phyloP scores from a whole-genome alignment of 1,139 yeast genomes.

The Saccharomyces hybrid region DNA sequence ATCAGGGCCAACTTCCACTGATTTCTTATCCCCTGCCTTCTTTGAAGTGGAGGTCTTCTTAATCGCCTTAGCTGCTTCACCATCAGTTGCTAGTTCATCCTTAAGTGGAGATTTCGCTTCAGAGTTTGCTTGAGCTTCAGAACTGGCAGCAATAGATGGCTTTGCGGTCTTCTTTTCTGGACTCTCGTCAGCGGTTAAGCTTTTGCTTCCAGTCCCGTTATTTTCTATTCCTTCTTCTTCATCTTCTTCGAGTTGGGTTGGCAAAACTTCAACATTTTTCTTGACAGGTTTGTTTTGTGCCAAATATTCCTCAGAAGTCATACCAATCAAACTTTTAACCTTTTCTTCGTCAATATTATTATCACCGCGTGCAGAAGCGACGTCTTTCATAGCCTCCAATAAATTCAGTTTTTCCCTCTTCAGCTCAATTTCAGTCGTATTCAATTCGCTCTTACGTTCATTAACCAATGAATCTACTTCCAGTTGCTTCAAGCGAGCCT shows the following conservation, averaged over 20 bases:
- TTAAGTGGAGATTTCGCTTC: neutral
- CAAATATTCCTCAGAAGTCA: conserved; percentile 22
- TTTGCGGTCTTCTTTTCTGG: conserved; percentile 31
- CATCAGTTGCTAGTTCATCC: neutral
- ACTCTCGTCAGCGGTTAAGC: conserved; percentile 1
- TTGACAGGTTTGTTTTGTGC: conserved; percentile 1
- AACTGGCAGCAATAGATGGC: conserved; percentile 35
- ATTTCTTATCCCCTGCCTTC: neutral
- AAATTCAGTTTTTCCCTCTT: conserved; percentile 14
- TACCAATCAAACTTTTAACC: conserved; percentile 25
- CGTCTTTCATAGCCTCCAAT: conserved; percentile 11
- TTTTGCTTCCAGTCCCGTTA: neutral
- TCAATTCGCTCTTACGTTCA: conserved; percentile 27
- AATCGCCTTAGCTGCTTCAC: neutral
- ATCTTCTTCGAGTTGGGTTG: neutral
- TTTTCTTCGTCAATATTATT: conserved; percentile 26
- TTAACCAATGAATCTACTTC: conserved; percentile 28
- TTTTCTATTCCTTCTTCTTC: neutral
- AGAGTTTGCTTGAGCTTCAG: conserved; percentile 15
- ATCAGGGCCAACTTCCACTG: neutral
- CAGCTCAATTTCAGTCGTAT: conserved; percentile 16
- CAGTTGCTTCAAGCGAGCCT: conserved; percentile 27
- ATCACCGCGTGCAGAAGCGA: conserved; percentile 18
- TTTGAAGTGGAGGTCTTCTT: neutral
- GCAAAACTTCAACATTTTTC: neutral